Evolutionary conservation across 1,139 yeast species (phyloP), one percentile per base, ranked within the genome.

Genomic region (Saccharomyces pastorianus): DNA sequence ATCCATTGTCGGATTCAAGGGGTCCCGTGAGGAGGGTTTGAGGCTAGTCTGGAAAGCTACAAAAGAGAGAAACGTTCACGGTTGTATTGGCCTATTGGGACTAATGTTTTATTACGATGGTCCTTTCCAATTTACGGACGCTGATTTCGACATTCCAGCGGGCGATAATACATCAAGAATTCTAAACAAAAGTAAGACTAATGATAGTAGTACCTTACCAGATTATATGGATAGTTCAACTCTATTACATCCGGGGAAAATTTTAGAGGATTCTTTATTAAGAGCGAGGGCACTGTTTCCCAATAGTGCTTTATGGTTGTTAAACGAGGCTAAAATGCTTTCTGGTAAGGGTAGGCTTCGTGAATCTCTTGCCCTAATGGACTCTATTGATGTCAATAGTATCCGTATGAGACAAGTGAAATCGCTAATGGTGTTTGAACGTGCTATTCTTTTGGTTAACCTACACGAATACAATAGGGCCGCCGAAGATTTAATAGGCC

Each of bases 401-500:
- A 86, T 89, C 55, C 85, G 88, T 64, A 88, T 93, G 96, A 83
- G 84, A 65, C 98, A 91, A 70, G 88, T 90, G 25, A 96, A 91
- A 69, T 95, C 96, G 0, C 74, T 93, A 53, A 76, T 90, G 66
- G 76, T 87, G 2, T 93, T 89, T 66, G 97, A 93, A 69, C 77
- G 93, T 61, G 93, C 95, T 6, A 85, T 85, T 78, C 80, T 88
- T 56, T 77, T 87, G 58, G 81, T 88, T 2, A 86, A 85, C 64
- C 72, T 86, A 55, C 96, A 89, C 68, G 79, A 82, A 55, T 90
- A 81, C 63, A 96, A 88, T 61, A 75, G 81, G 56, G 96, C 97
- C 0, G 96, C 96, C 0, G 73, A 77, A 27, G 91, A 86, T 63
- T 85, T 88, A 62, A 72, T 85, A 50, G 74, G 78, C 48, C 76